These are phyloP conservation scores for Urostyla sp. DNA, from an alignment of 73 alveolate genomes.

Conservation along the genomic window DNA sequence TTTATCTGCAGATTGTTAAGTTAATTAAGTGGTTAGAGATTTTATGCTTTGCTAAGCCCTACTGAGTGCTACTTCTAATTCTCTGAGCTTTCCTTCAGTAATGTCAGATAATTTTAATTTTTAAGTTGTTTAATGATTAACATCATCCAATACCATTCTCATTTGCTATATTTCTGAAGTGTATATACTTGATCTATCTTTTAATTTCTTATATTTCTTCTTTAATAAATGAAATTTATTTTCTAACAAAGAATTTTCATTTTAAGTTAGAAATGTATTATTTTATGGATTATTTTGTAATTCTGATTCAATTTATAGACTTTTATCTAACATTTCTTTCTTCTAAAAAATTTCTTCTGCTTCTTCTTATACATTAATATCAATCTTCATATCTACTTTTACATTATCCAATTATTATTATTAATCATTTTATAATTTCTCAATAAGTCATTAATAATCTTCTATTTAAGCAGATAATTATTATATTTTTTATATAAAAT, in stretches of 20 bases:
- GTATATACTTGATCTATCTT: not conserved
- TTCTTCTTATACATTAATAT: too few species aligned
- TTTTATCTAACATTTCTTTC: not conserved
- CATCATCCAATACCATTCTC: not conserved
- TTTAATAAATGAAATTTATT: not conserved
- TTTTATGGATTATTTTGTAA: not conserved
- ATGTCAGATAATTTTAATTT: not conserved
- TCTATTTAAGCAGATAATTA: too few species aligned
- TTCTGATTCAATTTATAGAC: not conserved
- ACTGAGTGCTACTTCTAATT: not conserved
- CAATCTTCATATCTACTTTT: too few species aligned
- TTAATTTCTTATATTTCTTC: conserved; percentile 5
- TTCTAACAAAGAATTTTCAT: conserved; percentile 1
- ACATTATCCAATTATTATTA: too few species aligned
- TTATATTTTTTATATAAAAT: too few species aligned
- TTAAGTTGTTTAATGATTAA: not conserved
- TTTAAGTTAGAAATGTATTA: not conserved
- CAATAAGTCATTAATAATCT: too few species aligned
- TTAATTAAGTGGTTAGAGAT: not conserved
- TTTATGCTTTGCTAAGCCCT: not conserved
- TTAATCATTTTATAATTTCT: too few species aligned
- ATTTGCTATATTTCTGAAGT: not conserved
- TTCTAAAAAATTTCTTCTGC: not conserved
- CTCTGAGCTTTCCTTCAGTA: not conserved
- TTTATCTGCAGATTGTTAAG: not conserved